Percentiles rank a stretch among this genome's conserved stretches.
Evolutionary conservation across 2,329 filamentous ascomycete genomes (phyloP).

Genomic region (Xylogone sp.): DNA sequence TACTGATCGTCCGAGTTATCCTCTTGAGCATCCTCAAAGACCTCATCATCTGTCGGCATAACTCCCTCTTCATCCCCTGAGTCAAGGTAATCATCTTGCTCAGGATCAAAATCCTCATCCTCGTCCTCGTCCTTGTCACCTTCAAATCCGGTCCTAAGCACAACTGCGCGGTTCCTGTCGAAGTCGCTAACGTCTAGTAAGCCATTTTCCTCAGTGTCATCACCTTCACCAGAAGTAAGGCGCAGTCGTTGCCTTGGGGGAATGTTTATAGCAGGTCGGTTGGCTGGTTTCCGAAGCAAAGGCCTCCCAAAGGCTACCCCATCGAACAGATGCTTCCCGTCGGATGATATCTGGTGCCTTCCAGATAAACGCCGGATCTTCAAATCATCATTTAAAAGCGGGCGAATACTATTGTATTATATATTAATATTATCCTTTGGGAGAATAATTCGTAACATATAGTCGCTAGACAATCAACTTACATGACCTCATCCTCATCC

Average conservation of each 20-base stretch:
- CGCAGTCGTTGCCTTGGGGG: constrained; percentile 69
- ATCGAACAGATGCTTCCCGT: constrained; percentile 80
- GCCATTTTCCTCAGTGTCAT: constrained; percentile 31
- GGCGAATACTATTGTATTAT: constrained; percentile 61
- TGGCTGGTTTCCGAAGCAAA: constrained; percentile 54
- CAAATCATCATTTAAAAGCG: constrained; percentile 71
- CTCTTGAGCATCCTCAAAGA: constrained; percentile 9
- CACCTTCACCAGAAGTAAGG: constrained; percentile 37
- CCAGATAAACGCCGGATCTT: constrained; percentile 70
- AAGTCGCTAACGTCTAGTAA: constrained; percentile 23
- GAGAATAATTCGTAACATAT: neutral
- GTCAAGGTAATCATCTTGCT: constrained; percentile 22
- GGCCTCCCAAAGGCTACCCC: constrained; percentile 80
- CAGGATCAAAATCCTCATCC: constrained; percentile 21
- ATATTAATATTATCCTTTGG: neutral
- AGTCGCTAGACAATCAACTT: constrained; percentile 30
- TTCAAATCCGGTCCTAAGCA: constrained; percentile 28
- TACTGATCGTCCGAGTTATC: constrained; percentile 21
- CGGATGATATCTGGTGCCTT: constrained; percentile 73
- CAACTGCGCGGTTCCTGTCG: constrained; percentile 17
- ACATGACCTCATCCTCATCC: constrained; percentile 82
- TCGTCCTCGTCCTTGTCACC: constrained; percentile 24
- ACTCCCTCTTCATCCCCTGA: constrained; percentile 25
- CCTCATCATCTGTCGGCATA: constrained; percentile 22
- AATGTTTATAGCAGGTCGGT: constrained; percentile 65